phyloP scores from a whole-genome alignment of 768 basidiomycete species.

The Podaxis sp. region DNA sequence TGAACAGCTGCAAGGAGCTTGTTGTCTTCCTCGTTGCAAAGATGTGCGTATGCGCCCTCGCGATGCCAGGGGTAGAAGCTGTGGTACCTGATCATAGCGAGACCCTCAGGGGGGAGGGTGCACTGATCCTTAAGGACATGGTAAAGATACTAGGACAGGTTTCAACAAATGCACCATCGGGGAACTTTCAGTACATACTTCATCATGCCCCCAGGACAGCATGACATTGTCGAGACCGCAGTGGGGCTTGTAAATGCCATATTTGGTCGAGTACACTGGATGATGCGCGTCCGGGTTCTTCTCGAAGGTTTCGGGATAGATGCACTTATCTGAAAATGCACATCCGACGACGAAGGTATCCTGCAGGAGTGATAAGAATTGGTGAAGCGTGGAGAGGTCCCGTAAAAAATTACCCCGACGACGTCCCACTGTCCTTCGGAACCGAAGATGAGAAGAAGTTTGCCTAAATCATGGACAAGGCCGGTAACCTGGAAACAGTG shows the following conservation, averaged over 20 bases:
- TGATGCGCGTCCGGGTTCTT: conserved; percentile 70
- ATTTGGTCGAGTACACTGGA: conserved; percentile 64
- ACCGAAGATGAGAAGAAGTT: conserved; percentile 80
- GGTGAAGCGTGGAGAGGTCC: conserved; percentile 6
- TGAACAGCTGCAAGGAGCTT: conserved; percentile 69
- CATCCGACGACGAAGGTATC: conserved; percentile 76
- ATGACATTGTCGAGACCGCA: conserved; percentile 87
- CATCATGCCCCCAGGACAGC: conserved; percentile 91
- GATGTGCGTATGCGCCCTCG: conserved; percentile 79
- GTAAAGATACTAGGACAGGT: conserved; percentile 67
- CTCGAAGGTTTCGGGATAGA: conserved; percentile 78
- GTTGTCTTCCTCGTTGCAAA: conserved; percentile 71
- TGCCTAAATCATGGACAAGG: conserved; percentile 87
- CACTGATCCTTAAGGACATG: conserved; percentile 82
- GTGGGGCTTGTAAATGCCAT: conserved; percentile 74
- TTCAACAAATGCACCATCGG: conserved; percentile 11
- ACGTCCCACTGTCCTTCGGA: conserved; percentile 95
- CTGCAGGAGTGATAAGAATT: conserved; percentile 23
- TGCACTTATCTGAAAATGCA: conserved; percentile 80
- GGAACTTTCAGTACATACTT: conserved; percentile 42
- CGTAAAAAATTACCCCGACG: conserved; percentile 63
- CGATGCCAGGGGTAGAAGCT: conserved; percentile 97
- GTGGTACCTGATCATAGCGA: conserved; percentile 94
- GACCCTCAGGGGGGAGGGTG: conserved; percentile 73
- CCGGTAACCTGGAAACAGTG: conserved; percentile 56